Evolutionary conservation across 306 rosid species (phyloP), one percentile per base, ranked within the genome.

Genomic region (Mimosa bimucronata): DNA sequence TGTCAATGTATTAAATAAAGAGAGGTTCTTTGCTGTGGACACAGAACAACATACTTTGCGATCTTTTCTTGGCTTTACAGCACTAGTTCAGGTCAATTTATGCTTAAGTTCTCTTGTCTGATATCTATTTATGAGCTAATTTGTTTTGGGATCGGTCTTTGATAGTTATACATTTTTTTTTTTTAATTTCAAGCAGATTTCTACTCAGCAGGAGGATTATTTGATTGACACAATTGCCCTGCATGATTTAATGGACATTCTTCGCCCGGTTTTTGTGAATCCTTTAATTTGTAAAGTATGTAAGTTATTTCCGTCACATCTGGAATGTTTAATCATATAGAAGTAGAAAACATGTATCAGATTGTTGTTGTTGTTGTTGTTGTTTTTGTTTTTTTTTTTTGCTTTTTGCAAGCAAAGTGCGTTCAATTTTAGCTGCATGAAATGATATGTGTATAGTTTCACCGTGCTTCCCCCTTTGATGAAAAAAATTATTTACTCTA

Each of bases 31-130:
- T 79, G 90, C 88, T 16, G 99, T 95, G 64, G 99, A 95, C 81
- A 95, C 98, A 8, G 98, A 91, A 87, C 98, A 92, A 84, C 96
- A 95, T 85, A 87, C 95, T 82, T 80, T 91, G 65, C 75, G 90
- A 60, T 89, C 97, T 53, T 95, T 90, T 88, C 80, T 91, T 34
- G 99, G 98, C 64, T 91, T 92, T 73, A 95, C 99, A 46, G 89
- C 96, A 83, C 86, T 92, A 68, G 75, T 92, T 74, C 98, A 92
- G 92, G 98, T 91, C 82, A 42, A 44, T 73, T 75, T 14, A 52
- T 53, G 58, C 53, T 55, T 53, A 28, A 34, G 7, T 42, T 14
- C 23, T 60, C 18, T 30, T 78, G 65, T 57, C 52, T 45, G 26
- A 58, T 61, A 78, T 66, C 67, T 7, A 30, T 75, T 0, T 25